Evolutionary conservation across 2,329 filamentous ascomycete species (phyloP).

Genomic region (Aspergillus spinulosporus): DNA sequence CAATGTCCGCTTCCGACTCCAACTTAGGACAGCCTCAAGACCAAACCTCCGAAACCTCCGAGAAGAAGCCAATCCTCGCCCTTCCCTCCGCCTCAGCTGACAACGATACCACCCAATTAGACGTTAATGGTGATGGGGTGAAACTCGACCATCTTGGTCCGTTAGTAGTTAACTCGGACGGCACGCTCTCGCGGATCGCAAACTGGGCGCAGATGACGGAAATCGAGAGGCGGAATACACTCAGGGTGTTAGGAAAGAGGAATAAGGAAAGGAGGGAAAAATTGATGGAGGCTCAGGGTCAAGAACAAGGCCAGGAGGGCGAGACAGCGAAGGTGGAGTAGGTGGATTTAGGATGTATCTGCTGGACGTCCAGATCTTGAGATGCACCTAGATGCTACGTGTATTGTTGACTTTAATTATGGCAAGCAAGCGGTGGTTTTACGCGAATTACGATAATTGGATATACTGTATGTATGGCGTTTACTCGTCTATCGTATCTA

Average conservation of each 20-base stretch:
- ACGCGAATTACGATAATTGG: no score
- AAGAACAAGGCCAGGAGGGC: background rate
- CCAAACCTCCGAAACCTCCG: background rate
- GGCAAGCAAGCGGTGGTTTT: background rate
- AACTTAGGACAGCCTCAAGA: slow-evolving; percentile 13
- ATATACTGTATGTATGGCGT: background rate
- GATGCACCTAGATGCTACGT: background rate
- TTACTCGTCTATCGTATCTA: background rate
- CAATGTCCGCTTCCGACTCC: slow-evolving; percentile 22
- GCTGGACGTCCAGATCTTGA: background rate
- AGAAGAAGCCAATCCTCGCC: slow-evolving; percentile 59
- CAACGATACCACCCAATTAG: slow-evolving; percentile 80
- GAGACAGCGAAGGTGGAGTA: background rate
- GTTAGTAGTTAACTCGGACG: slow-evolving; percentile 72
- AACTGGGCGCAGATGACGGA: slow-evolving; percentile 74
- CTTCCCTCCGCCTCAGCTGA: slow-evolving; percentile 60
- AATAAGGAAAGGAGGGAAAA: slow-evolving; percentile 64
- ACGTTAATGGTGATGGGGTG: slow-evolving; percentile 53
- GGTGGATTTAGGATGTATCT: background rate
- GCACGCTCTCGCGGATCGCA: slow-evolving; percentile 67
- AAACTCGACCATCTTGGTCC: slow-evolving; percentile 70
- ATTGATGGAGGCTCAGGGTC: slow-evolving; percentile 45
- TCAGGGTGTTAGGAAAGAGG: slow-evolving; percentile 66
- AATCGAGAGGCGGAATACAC: slow-evolving; percentile 65
- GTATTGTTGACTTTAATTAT: background rate